Evolutionary conservation across 768 basidiomycete genomes (phyloP).

Genomic region (Lyophyllum semitale): DNA sequence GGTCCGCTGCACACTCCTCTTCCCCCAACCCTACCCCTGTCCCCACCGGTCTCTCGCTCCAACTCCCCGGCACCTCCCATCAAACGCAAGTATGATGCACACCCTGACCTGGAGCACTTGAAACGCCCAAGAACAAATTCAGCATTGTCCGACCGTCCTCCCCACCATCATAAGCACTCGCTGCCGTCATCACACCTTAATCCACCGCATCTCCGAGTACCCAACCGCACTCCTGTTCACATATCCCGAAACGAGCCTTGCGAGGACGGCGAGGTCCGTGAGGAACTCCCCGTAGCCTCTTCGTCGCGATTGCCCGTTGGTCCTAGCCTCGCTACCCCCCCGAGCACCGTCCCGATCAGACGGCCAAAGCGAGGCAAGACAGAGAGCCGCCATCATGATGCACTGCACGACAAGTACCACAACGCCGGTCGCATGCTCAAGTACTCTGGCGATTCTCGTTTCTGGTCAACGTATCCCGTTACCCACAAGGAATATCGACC

Average conservation of each 20-base stretch:
- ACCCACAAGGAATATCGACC: constrained; percentile 66
- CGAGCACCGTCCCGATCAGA: constrained; percentile 57
- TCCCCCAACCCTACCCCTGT: constrained; percentile 50
- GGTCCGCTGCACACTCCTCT: constrained; percentile 41
- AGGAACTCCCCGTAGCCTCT: constrained; percentile 38
- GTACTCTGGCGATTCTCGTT: constrained; percentile 80
- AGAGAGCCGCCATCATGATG: constrained; percentile 50
- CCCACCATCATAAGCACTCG: constrained; percentile 22
- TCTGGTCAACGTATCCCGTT: constrained; percentile 72
- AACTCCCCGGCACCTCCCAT: constrained; percentile 44
- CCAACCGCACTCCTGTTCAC: constrained; percentile 22
- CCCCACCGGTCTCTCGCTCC: constrained; percentile 52
- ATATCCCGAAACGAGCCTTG: constrained; percentile 43
- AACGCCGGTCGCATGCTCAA: constrained; percentile 73
- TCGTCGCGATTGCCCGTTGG: constrained; percentile 24
- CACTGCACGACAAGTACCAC: constrained; percentile 71
- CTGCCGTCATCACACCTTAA: constrained; percentile 23
- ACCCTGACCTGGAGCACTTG: constrained; percentile 38
- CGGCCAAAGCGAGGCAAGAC: constrained; percentile 66
- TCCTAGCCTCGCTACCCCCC: constrained; percentile 26
- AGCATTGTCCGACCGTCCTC: constrained; percentile 22
- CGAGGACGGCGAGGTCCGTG: constrained; percentile 57
- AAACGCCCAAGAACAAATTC: constrained; percentile 49
- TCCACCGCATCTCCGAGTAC: constrained; percentile 27
- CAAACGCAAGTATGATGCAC: constrained; percentile 50